Percentiles rank a stretch among this genome's conserved stretches.
phyloP scores from a whole-genome alignment of 2,329 filamentous ascomycete species.

The Aschersonia sp. region DNA sequence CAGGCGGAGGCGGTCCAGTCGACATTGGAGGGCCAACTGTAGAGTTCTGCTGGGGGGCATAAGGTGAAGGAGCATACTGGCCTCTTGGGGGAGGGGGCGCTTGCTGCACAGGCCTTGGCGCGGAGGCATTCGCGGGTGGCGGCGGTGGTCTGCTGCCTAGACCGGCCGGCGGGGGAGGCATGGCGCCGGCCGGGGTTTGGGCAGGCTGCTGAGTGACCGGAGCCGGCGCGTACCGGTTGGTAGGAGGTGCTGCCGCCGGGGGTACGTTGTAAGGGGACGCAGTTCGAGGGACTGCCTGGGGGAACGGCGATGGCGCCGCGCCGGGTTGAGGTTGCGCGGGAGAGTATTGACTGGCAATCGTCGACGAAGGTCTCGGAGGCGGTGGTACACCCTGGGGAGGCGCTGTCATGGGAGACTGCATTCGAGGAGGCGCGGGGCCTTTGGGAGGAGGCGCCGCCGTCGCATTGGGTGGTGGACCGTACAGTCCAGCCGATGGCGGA shows the following conservation, averaged over 20 bases:
- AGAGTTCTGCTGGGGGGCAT: slow-evolving; percentile 28
- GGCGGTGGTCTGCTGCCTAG: slow-evolving; percentile 24
- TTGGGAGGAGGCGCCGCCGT: slow-evolving; percentile 64
- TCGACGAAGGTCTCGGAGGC: slow-evolving; percentile 45
- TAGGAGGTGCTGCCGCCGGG: slow-evolving; percentile 52
- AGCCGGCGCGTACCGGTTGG: slow-evolving; percentile 61
- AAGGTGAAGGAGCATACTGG: slow-evolving; percentile 19
- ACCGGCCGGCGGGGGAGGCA: slow-evolving; percentile 23
- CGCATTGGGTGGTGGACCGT: slow-evolving; percentile 50
- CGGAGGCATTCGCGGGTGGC: slow-evolving; percentile 28
- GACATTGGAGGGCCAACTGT: slow-evolving; percentile 14
- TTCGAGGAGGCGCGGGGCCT: slow-evolving; percentile 51
- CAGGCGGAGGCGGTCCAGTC: slow-evolving; percentile 21
- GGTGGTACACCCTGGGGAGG: slow-evolving; percentile 33
- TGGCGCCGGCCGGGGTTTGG: slow-evolving; percentile 24
- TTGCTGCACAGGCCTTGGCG: slow-evolving; percentile 29
- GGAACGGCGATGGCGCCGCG: slow-evolving; percentile 41
- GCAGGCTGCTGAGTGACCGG: slow-evolving; percentile 38
- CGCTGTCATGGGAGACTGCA: slow-evolving; percentile 56
- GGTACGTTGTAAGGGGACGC: slow-evolving; percentile 79
- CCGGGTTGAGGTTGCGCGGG: slow-evolving; percentile 48
- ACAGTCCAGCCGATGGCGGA: slow-evolving; percentile 30
- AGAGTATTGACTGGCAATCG: slow-evolving; percentile 41
- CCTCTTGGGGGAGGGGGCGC: slow-evolving; percentile 13
- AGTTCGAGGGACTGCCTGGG: slow-evolving; percentile 53